Evolutionary conservation across 1,284 basidiomycete species (phyloP), one percentile per base, ranked within the genome.

Genomic region (Fereydounia khargensis): DNA sequence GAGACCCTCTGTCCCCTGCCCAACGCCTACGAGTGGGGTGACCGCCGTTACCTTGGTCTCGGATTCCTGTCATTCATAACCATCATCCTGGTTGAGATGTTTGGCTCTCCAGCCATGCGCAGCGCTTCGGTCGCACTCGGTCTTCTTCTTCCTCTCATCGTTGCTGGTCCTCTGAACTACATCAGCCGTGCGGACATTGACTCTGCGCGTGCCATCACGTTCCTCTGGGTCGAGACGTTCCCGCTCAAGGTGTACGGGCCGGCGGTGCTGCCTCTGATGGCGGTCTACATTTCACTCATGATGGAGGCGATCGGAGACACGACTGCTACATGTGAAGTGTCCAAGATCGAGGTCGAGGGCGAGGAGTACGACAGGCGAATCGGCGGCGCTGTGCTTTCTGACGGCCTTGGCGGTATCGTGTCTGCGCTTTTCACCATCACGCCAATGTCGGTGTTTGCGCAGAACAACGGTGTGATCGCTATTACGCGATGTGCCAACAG

Each of bases 241-340:
- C 87, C 86, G 65, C 82, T 91, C 24, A 72, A 82, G 0, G 82
- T 91, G 0, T 89, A 91, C 62, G 82, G 85, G 2, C 86, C 88
- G 3, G 87, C 87, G 0, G 87, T 91, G 33, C 76, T 91, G 21
- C 88, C 88, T 0, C 85, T 89, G 82, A 72, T 91, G 18, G 86
- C 87, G 0, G 86, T 90, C 1, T 90, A 90, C 73, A 79, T 70
- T 17, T 45, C 45, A 21, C 49, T 67, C 14, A 83, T 86, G 2
- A 86, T 88, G 85, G 88, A 91, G 75, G 86, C 87, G 4, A 89
- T 89, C 38, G 89, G 88, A 1, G 88, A 91, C 65, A 85, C 91
- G 61, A 89, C 89, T 0, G 87, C 89, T 0, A 86, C 86, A 4
- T 84, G 86, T 1, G 89, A 91, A 73, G 86, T 88, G 3, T 88